phyloP scores from a whole-genome alignment of 768 basidiomycete species.

The Tricholoma hemisulphureum region DNA sequence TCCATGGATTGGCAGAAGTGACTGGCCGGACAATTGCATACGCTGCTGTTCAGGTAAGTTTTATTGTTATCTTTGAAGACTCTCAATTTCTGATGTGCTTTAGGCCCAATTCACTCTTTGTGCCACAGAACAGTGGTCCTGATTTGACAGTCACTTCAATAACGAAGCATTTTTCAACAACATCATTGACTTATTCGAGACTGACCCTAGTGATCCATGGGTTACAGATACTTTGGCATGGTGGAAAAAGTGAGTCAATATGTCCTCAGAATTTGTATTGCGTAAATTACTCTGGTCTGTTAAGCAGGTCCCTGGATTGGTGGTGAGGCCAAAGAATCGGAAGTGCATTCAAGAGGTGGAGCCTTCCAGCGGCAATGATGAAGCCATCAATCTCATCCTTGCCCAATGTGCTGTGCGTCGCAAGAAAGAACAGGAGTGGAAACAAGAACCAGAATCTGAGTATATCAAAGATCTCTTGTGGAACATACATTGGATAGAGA shows the following conservation, averaged over 20 bases:
- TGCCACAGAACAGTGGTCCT: not conserved
- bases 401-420: not conserved
- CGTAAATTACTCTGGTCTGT: conserved; percentile 26
- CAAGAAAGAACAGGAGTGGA: not conserved
- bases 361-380: not conserved
- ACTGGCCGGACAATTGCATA: not conserved
- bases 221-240: not conserved
- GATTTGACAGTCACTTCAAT: not conserved
- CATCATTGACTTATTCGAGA: not conserved
- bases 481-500: no score
- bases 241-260: not conserved
- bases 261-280: not conserved
- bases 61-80: no score
- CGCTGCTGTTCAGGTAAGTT: not conserved
- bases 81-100: no score
- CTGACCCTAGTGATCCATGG: not conserved
- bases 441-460: not conserved
- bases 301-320: no score
- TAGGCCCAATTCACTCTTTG: no score
- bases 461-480: not conserved
- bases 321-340: no score
- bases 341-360: no score
- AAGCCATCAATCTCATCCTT: not conserved
- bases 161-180: not conserved
- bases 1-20: not conserved